Evolutionary conservation across 2,329 filamentous ascomycete genomes (phyloP).

Genomic region (Aspergillus sp.): DNA sequence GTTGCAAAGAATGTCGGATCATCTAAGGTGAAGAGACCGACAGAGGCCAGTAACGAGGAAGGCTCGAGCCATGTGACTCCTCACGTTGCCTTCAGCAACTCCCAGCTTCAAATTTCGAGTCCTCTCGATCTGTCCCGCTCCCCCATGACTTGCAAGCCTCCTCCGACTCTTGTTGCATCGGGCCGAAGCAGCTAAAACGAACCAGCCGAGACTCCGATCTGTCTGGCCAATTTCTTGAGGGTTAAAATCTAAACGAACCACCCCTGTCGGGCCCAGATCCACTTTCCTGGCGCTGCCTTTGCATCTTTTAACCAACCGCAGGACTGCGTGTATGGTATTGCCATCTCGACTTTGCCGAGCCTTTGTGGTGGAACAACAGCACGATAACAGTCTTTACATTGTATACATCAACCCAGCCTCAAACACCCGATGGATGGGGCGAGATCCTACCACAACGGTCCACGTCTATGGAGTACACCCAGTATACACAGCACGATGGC

Average conservation of each 20-base stretch:
- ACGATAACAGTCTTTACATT: not conserved
- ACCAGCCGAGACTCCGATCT: slow-evolving; percentile 1
- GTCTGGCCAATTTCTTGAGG: not conserved
- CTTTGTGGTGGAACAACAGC: not conserved
- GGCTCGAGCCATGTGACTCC: slow-evolving; percentile 7
- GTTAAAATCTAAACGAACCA: not conserved
- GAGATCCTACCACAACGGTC: not conserved
- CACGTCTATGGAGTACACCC: not conserved
- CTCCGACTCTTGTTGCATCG: not conserved
- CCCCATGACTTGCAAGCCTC: not conserved
- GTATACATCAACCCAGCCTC: not conserved
- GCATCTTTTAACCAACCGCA: not conserved
- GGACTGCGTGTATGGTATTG: not conserved
- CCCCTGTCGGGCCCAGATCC: not conserved
- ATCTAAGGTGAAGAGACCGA: not conserved
- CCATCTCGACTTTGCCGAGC: slow-evolving; percentile 6
- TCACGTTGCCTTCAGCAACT: not conserved
- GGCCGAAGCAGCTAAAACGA: slow-evolving; percentile 3
- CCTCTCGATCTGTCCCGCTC: not conserved
- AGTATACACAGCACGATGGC: slow-evolving; percentile 1
- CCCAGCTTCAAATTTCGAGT: not conserved
- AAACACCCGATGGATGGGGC: not conserved
- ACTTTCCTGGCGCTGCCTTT: not conserved
- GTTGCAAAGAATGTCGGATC: not conserved
- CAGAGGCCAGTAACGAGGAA: not conserved